Base-by-base conservation (phyloP, 2,329 filamentous ascomycete species). In the Ilyonectria mors-panacis region DNA sequence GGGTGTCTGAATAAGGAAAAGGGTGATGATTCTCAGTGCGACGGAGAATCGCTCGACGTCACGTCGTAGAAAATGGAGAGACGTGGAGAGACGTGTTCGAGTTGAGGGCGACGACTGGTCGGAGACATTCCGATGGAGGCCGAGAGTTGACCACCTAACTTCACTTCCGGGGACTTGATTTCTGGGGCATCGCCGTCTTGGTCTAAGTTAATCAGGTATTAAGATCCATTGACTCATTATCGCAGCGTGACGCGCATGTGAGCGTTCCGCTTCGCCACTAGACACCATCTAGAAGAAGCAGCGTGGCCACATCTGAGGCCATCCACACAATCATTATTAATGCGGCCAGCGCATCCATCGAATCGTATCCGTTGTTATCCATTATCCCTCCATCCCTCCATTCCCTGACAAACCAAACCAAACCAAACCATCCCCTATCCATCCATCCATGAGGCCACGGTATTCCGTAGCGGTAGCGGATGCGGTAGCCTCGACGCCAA, bases 1-100 rank as follows among this genome's bases (percentile, higher is more conserved):
- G 13, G 39, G 30, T 48, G 35, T 47, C 51, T 56, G 42, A 26
- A 55, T 60, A n/a, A 48, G 63, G 23, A 35, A 56, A 55, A 59
- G 56, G 44, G 30, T 39, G 45, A 6, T 26, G 26, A 26, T 26
- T 26, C 26, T 26, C 26, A 26, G 26, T 26, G 26, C 26, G 26
- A 26, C 26, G n/a, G n/a, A n/a, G n/a, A n/a, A n/a, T n/a, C n/a
- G n/a, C n/a, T n/a, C n/a, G n/a, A n/a, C n/a, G n/a, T n/a, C n/a
- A n/a, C n/a, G n/a, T n/a, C n/a, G n/a, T n/a, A n/a, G n/a, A n/a
- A n/a, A n/a, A n/a, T n/a, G n/a, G n/a, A n/a, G n/a, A n/a, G n/a
- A n/a, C n/a, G n/a, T n/a, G n/a, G n/a, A n/a, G n/a, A n/a, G n/a
- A n/a, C n/a, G n/a, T n/a, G n/a, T n/a, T n/a, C n/a, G n/a, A n/a